phyloP scores from a whole-genome alignment of 345 rosid species.

The Anacardium occidentale region DNA sequence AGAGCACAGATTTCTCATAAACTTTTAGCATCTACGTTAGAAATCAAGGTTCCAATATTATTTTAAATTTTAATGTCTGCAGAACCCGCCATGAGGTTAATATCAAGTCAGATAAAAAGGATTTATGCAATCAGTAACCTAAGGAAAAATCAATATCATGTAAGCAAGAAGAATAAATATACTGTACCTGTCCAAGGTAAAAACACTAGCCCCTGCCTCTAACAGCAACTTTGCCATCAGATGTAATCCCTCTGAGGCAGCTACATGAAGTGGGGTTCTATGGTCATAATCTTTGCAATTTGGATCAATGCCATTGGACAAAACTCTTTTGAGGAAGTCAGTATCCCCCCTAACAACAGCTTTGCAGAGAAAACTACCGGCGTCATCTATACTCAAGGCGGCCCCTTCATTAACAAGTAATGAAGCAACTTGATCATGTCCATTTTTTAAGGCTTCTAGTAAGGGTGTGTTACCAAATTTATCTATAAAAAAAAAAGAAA shows the following conservation, averaged over 20 bases:
- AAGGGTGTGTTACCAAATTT: slow-evolving; percentile 86
- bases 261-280: slow-evolving; percentile 88
- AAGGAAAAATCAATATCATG: slow-evolving; percentile 3
- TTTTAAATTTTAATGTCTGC: neutral
- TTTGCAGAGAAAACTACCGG: slow-evolving; percentile 73
- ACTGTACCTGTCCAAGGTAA: slow-evolving; percentile 72
- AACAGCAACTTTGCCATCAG: slow-evolving; percentile 72
- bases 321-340: slow-evolving; percentile 67
- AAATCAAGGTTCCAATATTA: neutral
- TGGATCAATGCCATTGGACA: slow-evolving; percentile 72
- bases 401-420: slow-evolving; percentile 73
- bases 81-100: neutral
- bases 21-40: neutral
- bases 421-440: slow-evolving; percentile 59
- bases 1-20: neutral
- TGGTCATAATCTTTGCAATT: slow-evolving; percentile 85
- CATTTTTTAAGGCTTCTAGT: slow-evolving; percentile 78
- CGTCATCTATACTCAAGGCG: slow-evolving; percentile 57
- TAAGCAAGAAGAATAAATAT: neutral
- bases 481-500: slow-evolving; percentile 39
- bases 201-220: slow-evolving; percentile 81
- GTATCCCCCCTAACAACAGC: slow-evolving; percentile 71
- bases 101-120: too few relatives aligned
- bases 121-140: neutral
- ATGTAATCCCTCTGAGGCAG: slow-evolving; percentile 83